phyloP scores from a whole-genome alignment of 2,329 filamentous ascomycete genomes.

The Leptosphaerulina australis region DNA sequence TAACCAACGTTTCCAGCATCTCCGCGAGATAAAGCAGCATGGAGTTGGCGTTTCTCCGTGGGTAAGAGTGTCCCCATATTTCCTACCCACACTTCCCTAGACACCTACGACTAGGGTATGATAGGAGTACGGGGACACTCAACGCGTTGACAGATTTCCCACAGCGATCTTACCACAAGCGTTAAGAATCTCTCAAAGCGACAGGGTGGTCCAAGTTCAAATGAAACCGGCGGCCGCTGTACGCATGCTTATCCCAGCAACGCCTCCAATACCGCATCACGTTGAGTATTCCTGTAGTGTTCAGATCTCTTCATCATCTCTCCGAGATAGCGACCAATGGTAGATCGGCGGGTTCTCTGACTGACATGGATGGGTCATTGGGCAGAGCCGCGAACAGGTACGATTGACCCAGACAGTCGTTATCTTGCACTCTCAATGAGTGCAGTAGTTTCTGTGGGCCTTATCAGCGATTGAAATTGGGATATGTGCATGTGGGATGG shows the following conservation, averaged over 20 bases:
- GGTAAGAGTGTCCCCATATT: constrained; percentile 15
- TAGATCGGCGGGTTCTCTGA: constrained; percentile 4
- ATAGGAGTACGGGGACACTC: constrained; percentile 5
- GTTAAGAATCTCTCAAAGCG: neutral
- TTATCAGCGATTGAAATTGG: constrained; percentile 15
- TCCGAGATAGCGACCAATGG: constrained; percentile 1
- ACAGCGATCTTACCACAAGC: neutral
- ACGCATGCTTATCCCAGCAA: constrained; percentile 10
- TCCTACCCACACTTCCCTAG: neutral
- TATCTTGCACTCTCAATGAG: constrained; percentile 13
- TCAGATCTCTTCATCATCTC: neutral
- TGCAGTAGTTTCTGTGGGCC: constrained; percentile 19
- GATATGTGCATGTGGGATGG: constrained; percentile 8
- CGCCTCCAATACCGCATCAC: neutral
- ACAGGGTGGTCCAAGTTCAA: neutral
- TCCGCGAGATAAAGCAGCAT: constrained; percentile 11
- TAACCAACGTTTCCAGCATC: constrained; percentile 14
- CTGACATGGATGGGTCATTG: constrained; percentile 2
- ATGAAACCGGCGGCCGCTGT: constrained; percentile 2
- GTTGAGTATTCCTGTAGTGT: neutral
- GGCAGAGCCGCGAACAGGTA: constrained; percentile 11
- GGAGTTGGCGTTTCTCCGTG: constrained; percentile 15
- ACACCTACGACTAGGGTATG: constrained; percentile 2
- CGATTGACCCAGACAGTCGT: constrained; percentile 1
- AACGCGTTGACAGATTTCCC: constrained; percentile 14